Percentiles rank a stretch among this genome's conserved stretches.
Conservation (phyloP, 257 asterid genomes). For the Eustoma russellianum region DNA sequence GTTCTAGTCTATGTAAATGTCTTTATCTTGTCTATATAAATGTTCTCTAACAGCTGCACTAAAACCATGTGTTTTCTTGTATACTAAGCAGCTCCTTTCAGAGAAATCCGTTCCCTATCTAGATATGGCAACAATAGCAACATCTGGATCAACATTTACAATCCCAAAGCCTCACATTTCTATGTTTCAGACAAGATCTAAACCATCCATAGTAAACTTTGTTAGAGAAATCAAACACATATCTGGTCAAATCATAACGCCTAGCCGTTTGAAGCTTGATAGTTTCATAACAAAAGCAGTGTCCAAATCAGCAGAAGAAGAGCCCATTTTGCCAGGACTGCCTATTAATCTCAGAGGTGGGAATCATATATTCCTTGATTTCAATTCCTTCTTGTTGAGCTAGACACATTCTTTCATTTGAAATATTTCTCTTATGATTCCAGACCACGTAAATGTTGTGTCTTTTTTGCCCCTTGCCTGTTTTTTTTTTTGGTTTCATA, state of each 20-base stretch:
- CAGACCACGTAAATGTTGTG: neutral
- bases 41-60: too few species aligned
- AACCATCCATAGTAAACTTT: conserved; percentile 39
- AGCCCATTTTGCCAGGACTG: conserved; percentile 53
- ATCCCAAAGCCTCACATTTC: conserved; percentile 21
- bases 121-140: conserved; percentile 61
- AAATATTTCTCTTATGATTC: neutral
- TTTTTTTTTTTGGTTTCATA: neutral
- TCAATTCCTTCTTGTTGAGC: conserved; percentile 1
- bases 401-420: neutral
- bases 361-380: neutral
- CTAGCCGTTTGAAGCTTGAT: conserved; percentile 17
- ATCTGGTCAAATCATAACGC: conserved; percentile 25
- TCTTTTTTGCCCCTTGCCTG: too few species aligned
- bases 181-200: conserved; percentile 30
- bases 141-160: conserved; percentile 37
- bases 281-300: conserved; percentile 50
- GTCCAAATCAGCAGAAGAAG: conserved; percentile 46
- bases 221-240: conserved; percentile 32
- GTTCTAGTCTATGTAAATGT: too few species aligned
- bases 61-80: too few species aligned
- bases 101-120: conserved; percentile 11
- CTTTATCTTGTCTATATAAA: too few species aligned
- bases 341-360: conserved; percentile 85
- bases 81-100: conserved; percentile 1